Conservation (phyloP, 2,329 filamentous ascomycete species). For the Stagonosporopsis tanaceti region DNA sequence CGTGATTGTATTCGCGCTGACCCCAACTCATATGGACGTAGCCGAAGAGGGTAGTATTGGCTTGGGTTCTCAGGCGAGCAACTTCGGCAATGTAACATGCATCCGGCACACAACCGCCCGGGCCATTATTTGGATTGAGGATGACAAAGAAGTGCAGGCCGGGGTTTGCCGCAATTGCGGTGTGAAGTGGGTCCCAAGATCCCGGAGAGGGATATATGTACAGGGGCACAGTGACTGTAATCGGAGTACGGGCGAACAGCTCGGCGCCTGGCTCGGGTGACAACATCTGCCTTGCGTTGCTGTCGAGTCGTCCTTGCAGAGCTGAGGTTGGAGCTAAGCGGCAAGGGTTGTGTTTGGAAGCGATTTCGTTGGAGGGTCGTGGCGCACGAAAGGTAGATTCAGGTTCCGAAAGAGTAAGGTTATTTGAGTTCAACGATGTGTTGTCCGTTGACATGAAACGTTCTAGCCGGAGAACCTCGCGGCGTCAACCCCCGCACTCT, state of each 20-base stretch:
- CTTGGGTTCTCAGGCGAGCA: neutral
- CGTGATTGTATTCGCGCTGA: neutral
- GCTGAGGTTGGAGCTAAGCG: no score
- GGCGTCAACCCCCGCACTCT: no score
- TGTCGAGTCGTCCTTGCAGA: no score
- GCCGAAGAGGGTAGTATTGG: neutral
- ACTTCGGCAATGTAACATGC: neutral
- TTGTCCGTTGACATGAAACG: no score
- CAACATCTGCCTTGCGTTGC: no score
- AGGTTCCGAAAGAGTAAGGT: no score
- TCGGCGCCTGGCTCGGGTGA: neutral
- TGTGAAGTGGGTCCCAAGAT: neutral
- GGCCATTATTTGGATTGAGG: neutral
- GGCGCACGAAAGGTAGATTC: no score
- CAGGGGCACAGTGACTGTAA: neutral
- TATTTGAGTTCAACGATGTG: no score
- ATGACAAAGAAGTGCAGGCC: neutral
- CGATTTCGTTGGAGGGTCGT: no score
- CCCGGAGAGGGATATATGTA: neutral
- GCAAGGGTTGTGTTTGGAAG: no score
- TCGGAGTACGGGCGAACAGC: neutral
- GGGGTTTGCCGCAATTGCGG: neutral
- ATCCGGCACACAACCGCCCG: neutral
- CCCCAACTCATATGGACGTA: conserved; percentile 1
- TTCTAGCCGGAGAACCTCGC: no score